Base-by-base conservation (phyloP, 805 yeast species). In the Blastobotrys mokoenaii region DNA sequence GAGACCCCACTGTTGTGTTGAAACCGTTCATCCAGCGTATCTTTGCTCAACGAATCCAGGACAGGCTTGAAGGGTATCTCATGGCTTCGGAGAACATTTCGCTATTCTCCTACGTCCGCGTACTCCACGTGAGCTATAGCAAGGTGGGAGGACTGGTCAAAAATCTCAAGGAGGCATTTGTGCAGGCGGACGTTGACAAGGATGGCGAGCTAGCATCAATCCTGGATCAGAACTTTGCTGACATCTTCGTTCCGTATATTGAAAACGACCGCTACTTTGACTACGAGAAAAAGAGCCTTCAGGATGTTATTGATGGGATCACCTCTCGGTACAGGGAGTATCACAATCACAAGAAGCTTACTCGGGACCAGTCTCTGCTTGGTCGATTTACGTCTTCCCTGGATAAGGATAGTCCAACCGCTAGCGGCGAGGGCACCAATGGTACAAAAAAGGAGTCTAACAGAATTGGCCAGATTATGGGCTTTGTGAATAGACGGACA, bases 151-250 rank as follows among this genome's bases (percentile, higher is more conserved):
- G 72, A 40, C 75, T 83, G 53, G 79, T 84, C 1, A 76, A 74
- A 46, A 79, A 77, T 46, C 66, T 89, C 52, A 80, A 82, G 54
- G 79, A 75, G 7, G 80, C 77, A 51, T 71, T 85, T 45, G 62
- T 59, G 27, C 45, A 49, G 25, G 53, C 47, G 3, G 46, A 51
- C 25, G 48, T 57, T 36, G 77, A 66, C 37, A 57, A 57, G 38
- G 65, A 67, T 32, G 71, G 67, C 38, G 71, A 66, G 29, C 57
- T 76, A 32, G 63, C 65, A 7, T 51, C 64, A 5, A 52, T 81
- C 3, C 65, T 90, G 32, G 95, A 89, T 52, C 87, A 81, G 54
- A 73, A 79, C 47, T 78, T 71, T 57, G 72, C 75, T n/a, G 94
- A 84, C 52, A 63, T 86, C 14, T 90, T 90, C 61, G 71, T 77